These are phyloP conservation scores for Lecanicillium sp. DNA, from an alignment of 2,329 filamentous ascomycete species.

Conservation along the genomic window DNA sequence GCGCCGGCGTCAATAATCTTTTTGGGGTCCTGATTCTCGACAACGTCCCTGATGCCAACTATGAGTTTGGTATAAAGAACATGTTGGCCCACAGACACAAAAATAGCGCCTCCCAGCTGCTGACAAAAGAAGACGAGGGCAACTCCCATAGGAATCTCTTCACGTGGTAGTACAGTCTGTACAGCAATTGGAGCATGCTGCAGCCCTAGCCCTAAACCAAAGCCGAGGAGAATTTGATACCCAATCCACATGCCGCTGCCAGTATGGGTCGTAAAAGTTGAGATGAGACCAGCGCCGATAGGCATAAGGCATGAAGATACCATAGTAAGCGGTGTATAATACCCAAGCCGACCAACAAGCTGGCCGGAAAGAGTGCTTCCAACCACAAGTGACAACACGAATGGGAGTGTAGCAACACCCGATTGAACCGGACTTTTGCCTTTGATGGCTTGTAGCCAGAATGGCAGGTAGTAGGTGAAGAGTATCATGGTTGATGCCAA, in stretches of 20 bases:
- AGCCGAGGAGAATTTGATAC: constrained; percentile 32
- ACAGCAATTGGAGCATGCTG: constrained; percentile 42
- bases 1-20: too few relatives aligned
- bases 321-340: constrained; percentile 10
- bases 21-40: too few relatives aligned
- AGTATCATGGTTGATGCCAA: neutral
- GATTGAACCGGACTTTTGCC: constrained; percentile 16
- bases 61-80: too few relatives aligned
- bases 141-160: constrained; percentile 37
- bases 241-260: constrained; percentile 13
- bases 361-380: too few relatives aligned
- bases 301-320: constrained; percentile 26
- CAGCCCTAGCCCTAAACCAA: constrained; percentile 37
- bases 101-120: constrained; percentile 38
- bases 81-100: constrained; percentile 40
- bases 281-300: constrained; percentile 31
- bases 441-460: constrained; percentile 40
- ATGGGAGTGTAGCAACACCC: constrained; percentile 14
- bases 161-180: constrained; percentile 36
- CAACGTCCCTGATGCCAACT: too few relatives aligned
- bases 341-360: neutral
- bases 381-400: constrained; percentile 17
- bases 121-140: constrained; percentile 40
- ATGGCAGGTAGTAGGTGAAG: constrained; percentile 36
- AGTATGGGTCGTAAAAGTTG: constrained; percentile 22